A percentile compares a stretch with the other conserved stretches of the same genome.
Evolutionary conservation across 495 filamentous ascomycete species (phyloP).

Genomic region (Polyplosphaeria fusca): DNA sequence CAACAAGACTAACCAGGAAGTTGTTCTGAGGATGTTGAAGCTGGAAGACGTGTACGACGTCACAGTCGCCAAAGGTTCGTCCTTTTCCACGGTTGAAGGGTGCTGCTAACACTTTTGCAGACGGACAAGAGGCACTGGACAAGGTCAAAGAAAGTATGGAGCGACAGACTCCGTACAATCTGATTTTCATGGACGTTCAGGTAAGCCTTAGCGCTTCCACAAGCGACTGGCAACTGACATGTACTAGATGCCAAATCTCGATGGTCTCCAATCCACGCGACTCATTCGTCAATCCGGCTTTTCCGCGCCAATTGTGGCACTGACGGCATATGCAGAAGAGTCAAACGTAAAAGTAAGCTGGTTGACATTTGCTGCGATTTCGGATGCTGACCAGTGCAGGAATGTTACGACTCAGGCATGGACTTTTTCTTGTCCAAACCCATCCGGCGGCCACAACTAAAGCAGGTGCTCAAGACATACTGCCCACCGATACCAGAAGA

Average conservation of each 20-base stretch:
- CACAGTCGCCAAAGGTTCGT: slow-evolving; percentile 38
- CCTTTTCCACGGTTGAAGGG: neutral
- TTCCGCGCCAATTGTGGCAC: slow-evolving; percentile 81
- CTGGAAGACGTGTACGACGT: slow-evolving; percentile 62
- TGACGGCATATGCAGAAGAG: slow-evolving; percentile 88
- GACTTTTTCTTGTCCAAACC: slow-evolving; percentile 65
- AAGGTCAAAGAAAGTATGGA: slow-evolving; percentile 80
- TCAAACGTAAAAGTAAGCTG: slow-evolving; percentile 64
- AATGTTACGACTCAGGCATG: slow-evolving; percentile 48
- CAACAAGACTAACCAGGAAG: slow-evolving; percentile 92
- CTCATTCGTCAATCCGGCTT: slow-evolving; percentile 85
- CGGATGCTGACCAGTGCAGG: slow-evolving; percentile 9
- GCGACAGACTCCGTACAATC: slow-evolving; percentile 64
- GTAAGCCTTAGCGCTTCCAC: neutral
- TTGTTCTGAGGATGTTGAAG: slow-evolving; percentile 74
- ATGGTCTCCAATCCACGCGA: slow-evolving; percentile 83
- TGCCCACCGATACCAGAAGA: slow-evolving; percentile 55
- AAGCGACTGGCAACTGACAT: neutral
- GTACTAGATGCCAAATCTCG: slow-evolving; percentile 79
- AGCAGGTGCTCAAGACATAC: slow-evolving; percentile 74
- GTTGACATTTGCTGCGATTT: neutral
- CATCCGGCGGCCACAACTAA: slow-evolving; percentile 76
- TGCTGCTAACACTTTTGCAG: slow-evolving; percentile 33
- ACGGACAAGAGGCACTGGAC: slow-evolving; percentile 87
- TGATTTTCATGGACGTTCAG: slow-evolving; percentile 90